A percentile compares a stretch with the other conserved stretches of the same genome.
Conservation (phyloP, 371 early-diverging fungal species). For the Mucor saturninus region DNA sequence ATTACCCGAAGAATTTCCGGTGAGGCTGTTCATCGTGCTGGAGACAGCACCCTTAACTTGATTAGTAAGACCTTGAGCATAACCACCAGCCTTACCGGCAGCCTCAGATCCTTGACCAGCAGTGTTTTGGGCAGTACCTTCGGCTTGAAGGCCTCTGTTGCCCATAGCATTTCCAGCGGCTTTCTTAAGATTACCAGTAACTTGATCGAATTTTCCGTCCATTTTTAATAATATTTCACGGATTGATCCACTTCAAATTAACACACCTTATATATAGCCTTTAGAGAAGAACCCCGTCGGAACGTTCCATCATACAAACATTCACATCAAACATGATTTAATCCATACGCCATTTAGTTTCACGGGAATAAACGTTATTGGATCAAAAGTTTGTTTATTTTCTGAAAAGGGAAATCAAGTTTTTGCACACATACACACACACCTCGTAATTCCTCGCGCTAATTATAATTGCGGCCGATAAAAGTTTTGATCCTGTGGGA, state of each 20-base stretch:
- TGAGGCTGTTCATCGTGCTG: slow-evolving; percentile 1
- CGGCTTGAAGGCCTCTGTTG: slow-evolving; percentile 4
- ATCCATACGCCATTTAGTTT: too few relatives aligned
- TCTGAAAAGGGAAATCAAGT: too few relatives aligned
- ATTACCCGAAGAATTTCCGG: slow-evolving; percentile 2
- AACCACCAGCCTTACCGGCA: background rate
- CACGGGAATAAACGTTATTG: too few relatives aligned
- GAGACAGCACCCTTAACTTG: background rate
- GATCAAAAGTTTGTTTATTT: too few relatives aligned
- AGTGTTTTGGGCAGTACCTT: slow-evolving; percentile 7
- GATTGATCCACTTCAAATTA: background rate
- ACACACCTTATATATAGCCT: too few relatives aligned
- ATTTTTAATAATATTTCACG: slow-evolving; percentile 2
- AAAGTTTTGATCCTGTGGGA: too few relatives aligned
- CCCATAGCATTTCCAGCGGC: slow-evolving; percentile 1
- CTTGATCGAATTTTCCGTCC: slow-evolving; percentile 13
- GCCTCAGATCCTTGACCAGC: background rate
- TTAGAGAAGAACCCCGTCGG: too few relatives aligned
- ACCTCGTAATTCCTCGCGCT: too few relatives aligned
- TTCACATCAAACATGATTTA: too few relatives aligned
- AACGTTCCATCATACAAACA: too few relatives aligned
- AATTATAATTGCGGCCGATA: too few relatives aligned
- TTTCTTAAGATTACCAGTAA: slow-evolving; percentile 13
- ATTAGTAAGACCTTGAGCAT: background rate
- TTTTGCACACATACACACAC: too few relatives aligned